A percentile compares a stretch with the other conserved stretches of the same genome.
Conservation (phyloP, 73 alveolate species). For the Tetrahymena thermophila region DNA sequence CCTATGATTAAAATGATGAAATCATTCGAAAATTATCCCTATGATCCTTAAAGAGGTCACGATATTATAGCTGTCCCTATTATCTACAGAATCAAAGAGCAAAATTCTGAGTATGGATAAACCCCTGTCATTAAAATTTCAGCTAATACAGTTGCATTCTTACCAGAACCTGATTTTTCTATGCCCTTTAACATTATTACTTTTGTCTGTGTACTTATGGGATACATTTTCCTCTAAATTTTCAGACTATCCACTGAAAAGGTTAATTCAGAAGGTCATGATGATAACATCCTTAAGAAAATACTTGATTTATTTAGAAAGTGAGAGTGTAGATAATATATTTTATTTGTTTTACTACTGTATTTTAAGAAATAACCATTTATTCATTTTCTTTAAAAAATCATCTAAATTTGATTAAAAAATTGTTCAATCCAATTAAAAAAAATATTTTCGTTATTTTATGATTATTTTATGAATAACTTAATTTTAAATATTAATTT, state of each 20-base stretch:
- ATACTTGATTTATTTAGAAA: background rate
- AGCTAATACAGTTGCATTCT: background rate
- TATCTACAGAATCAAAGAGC: background rate
- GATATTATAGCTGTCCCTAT: background rate
- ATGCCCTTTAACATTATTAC: constrained; percentile 40
- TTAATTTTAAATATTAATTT: too few relatives aligned
- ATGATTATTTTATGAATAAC: too few relatives aligned
- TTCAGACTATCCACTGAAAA: constrained; percentile 34
- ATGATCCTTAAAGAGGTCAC: constrained; percentile 37
- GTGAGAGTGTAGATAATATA: background rate
- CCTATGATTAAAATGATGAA: constrained; percentile 9
- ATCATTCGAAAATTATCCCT: constrained; percentile 26
- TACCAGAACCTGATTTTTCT: constrained; percentile 32
- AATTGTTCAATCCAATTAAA: too few relatives aligned
- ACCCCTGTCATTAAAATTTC: background rate
- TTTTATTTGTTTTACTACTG: too few relatives aligned
- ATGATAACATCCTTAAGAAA: background rate
- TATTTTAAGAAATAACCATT: too few relatives aligned
- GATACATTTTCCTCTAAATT: constrained; percentile 12
- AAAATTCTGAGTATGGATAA: background rate
- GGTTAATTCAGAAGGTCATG: background rate
- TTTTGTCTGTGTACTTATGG: constrained; percentile 13
- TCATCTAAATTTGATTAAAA: too few relatives aligned
- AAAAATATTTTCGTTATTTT: too few relatives aligned
- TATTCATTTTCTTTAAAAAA: background rate